phyloP scores from a whole-genome alignment of 805 yeast genomes.

The Wickerhamiella sorbophila region DNA sequence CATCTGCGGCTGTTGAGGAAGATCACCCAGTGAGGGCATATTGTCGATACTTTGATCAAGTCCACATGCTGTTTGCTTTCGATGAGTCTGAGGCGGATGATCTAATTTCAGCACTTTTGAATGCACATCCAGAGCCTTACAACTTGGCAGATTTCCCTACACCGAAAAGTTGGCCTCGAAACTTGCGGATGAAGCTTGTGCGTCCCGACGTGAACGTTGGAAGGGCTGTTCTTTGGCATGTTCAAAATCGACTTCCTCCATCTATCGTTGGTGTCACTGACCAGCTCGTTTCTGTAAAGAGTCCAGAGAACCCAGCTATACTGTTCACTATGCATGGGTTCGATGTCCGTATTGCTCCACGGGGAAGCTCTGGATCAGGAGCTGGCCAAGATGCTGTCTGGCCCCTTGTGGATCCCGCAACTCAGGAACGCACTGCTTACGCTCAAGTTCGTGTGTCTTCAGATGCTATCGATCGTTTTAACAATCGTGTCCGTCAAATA shows the following conservation, averaged over 20 bases:
- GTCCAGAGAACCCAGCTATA: conserved; percentile 78
- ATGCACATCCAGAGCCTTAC: conserved; percentile 17
- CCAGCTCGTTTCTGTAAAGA: conserved; percentile 82
- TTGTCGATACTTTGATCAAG: conserved; percentile 67
- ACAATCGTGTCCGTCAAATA: conserved; percentile 73
- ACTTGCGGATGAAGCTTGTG: conserved; percentile 78
- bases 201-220: conserved; percentile 87
- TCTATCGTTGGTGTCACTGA: conserved; percentile 61
- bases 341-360: conserved; percentile 81
- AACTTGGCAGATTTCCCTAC: background rate
- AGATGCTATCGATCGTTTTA: conserved; percentile 65
- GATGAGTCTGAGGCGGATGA: conserved; percentile 59
- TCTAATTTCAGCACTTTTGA: conserved; percentile 55
- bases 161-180: conserved; percentile 89
- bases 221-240: conserved; percentile 83
- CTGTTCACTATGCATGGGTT: conserved; percentile 89
- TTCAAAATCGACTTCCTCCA: conserved; percentile 62
- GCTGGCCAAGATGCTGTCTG: conserved; percentile 60
- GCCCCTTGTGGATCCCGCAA: conserved; percentile 58
- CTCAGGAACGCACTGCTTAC: conserved; percentile 78
- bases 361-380: conserved; percentile 29
- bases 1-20: conserved; percentile 41
- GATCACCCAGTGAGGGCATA: conserved; percentile 68
- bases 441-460: conserved; percentile 76
- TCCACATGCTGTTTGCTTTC: conserved; percentile 68